Evolutionary conservation across 2,329 filamentous ascomycete species (phyloP), one percentile per base, ranked within the genome.

Genomic region (Clonostachys sp.): DNA sequence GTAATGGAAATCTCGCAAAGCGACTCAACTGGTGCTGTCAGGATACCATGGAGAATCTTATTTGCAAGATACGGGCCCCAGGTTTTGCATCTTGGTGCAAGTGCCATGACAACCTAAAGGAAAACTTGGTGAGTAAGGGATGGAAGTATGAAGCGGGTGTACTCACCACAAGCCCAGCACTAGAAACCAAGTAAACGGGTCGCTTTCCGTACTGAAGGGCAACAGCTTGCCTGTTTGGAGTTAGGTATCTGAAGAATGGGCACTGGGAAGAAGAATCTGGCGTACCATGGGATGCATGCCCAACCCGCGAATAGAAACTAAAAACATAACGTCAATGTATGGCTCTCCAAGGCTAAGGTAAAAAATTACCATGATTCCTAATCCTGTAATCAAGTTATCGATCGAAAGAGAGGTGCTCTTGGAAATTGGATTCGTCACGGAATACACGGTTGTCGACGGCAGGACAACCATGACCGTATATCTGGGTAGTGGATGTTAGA

Each of bases 191-290:
- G 45, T 72, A 72, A 0, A 63, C 60, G 5, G 62, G 50, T 8
- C 70, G 59, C 52, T 72, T 72, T 46, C 72, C 72, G 47, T 73
- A 75, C 41, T 69, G 65, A 12, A 73, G 55, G 0, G 73, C 70
- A 14, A 74, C 63, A 1, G 73, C 71, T 51, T 75, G 72, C 72
- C 72, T 75, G 48, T 75, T 67, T 6, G 75, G 53, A 24, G 70
- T 58, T 1, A 67, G 63, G 65, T 67, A 74, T 3, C 73, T 72
- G 1, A 71, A 53, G 14, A 75, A 59, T 3, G 75, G 55, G 34
- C 70, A 72, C 10, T 12, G 36, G 14, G 12, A 16, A 10, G 51
- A 54, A 24, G 34, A 46, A n/a, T 2, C 5, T 20, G 41, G 2
- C 36, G 16, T 17, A 39, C 36, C 36, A 39, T 39, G 36, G 36